These are phyloP conservation scores for Dothideomycetes sp. DNA, from an alignment of 2,329 filamentous ascomycete species.

Conservation along the genomic window DNA sequence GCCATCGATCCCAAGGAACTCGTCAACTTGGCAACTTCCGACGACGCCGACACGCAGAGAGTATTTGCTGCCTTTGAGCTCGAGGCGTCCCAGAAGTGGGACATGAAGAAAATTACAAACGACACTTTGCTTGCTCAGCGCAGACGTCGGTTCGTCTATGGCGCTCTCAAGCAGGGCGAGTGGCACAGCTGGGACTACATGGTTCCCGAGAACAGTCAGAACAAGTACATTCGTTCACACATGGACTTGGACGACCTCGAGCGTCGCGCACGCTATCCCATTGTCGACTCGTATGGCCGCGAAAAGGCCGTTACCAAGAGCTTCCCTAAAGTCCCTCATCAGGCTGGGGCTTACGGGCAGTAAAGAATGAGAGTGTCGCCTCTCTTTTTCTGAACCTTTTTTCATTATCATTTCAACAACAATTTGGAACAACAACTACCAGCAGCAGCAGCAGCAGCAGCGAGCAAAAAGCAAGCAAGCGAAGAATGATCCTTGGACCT, in stretches of 20 bases:
- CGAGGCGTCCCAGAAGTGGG: constrained; percentile 68
- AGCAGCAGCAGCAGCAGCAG: too few relatives aligned
- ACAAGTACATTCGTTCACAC: constrained; percentile 74
- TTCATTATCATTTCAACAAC: too few relatives aligned
- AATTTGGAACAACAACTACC: too few relatives aligned
- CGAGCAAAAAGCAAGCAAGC: too few relatives aligned
- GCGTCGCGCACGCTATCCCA: constrained; percentile 61
- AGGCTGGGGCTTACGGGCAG: constrained; percentile 23
- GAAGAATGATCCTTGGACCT: too few relatives aligned
- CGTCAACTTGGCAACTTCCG: constrained; percentile 51
- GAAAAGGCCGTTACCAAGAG: constrained; percentile 15
- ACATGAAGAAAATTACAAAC: constrained; percentile 65
- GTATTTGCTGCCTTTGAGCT: constrained; percentile 52
- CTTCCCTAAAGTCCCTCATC: constrained; percentile 17
- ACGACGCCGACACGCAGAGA: constrained; percentile 26
- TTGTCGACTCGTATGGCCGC: constrained; percentile 34
- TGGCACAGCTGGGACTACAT: constrained; percentile 82
- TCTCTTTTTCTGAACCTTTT: too few relatives aligned
- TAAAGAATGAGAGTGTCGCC: constrained; percentile 11
- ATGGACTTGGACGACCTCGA: constrained; percentile 73
- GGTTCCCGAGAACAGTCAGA: constrained; percentile 52
- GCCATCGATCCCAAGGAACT: constrained; percentile 63
- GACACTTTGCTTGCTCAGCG: constrained; percentile 70
- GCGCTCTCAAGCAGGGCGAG: constrained; percentile 61
- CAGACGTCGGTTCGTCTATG: constrained; percentile 67